Evolutionary conservation across 345 rosid genomes (phyloP).

Genomic region (Odontarrhena argentea): DNA sequence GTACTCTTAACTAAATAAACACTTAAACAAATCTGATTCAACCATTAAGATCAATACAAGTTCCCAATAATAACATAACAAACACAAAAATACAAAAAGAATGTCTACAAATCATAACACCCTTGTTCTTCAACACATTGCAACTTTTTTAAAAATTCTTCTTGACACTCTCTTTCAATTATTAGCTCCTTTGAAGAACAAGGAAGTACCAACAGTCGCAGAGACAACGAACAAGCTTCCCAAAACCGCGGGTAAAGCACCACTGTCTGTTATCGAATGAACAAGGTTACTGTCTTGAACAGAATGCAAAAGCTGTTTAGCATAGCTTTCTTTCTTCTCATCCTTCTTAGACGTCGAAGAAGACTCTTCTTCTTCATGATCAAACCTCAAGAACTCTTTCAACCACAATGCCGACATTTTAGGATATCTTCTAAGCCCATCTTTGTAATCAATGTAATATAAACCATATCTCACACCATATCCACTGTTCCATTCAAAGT

Average conservation of each 20-base stretch:
- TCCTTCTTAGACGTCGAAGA: conserved; percentile 26
- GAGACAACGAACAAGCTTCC: conserved; percentile 42
- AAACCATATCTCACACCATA: conserved; percentile 58
- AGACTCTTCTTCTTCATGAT: conserved; percentile 31
- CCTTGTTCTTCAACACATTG: neutral
- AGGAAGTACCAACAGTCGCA: conserved; percentile 39
- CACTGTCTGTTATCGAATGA: conserved; percentile 31
- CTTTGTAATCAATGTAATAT: conserved; percentile 53
- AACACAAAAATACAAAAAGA: neutral
- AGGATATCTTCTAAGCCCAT: conserved; percentile 55
- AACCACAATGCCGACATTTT: conserved; percentile 68
- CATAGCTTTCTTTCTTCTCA: conserved; percentile 41
- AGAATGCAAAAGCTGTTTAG: conserved; percentile 27
- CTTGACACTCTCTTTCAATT: conserved; percentile 20
- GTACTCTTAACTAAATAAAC: too few relatives aligned
- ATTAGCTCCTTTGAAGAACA: conserved; percentile 39
- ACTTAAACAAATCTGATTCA: neutral
- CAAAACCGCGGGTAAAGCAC: conserved; percentile 34
- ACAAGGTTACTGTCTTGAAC: conserved; percentile 35
- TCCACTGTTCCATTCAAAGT: conserved; percentile 65
- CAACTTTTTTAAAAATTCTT: neutral
- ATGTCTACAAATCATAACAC: conserved; percentile 14
- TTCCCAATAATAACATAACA: conserved; percentile 13
- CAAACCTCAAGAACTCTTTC: conserved; percentile 46
- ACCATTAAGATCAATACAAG: conserved; percentile 4